phyloP scores from a whole-genome alignment of 2,329 filamentous ascomycete genomes.

The Periconia digitata region DNA sequence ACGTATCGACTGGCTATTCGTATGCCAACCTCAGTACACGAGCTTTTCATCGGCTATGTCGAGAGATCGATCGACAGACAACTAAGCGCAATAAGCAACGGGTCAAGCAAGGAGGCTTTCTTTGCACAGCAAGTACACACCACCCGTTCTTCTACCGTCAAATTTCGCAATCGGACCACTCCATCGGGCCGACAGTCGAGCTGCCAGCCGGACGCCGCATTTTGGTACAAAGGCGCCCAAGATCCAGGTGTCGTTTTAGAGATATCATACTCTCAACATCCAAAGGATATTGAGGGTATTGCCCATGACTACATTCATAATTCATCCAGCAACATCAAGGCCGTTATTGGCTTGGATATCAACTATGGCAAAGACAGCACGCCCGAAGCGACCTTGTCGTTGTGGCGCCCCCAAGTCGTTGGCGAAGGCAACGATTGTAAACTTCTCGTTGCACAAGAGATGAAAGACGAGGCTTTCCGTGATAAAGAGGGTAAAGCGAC shows the following conservation, averaged over 20 bases:
- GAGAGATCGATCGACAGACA: constrained; percentile 20
- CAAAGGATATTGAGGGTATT: constrained; percentile 12
- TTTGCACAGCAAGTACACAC: constrained; percentile 24
- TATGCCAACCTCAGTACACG: constrained; percentile 23
- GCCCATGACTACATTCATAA: constrained; percentile 22
- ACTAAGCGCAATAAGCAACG: constrained; percentile 19
- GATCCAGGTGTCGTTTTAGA: constrained; percentile 25
- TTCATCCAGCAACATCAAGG: constrained; percentile 15
- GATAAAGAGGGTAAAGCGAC: constrained; percentile 18
- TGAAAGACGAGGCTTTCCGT: constrained; percentile 25
- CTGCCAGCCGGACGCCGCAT: constrained; percentile 23
- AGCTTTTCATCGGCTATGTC: constrained; percentile 16
- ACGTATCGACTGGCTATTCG: constrained; percentile 15
- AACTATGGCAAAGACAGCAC: constrained; percentile 14
- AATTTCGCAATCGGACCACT: constrained; percentile 7
- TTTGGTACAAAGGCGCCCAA: constrained; percentile 20
- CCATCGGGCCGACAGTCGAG: constrained; percentile 16
- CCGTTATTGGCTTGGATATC: constrained; percentile 17
- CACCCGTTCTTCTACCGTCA: constrained; percentile 17
- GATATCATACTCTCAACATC: constrained; percentile 22
- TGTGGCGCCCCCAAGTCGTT: constrained; percentile 10
- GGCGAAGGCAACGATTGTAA: no score
- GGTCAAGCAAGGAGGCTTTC: constrained; percentile 13
- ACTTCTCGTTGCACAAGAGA: no score
- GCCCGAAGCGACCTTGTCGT: constrained; percentile 15